Evolutionary conservation across 768 basidiomycete genomes (phyloP).

Genomic region (Termitomyces sp.): DNA sequence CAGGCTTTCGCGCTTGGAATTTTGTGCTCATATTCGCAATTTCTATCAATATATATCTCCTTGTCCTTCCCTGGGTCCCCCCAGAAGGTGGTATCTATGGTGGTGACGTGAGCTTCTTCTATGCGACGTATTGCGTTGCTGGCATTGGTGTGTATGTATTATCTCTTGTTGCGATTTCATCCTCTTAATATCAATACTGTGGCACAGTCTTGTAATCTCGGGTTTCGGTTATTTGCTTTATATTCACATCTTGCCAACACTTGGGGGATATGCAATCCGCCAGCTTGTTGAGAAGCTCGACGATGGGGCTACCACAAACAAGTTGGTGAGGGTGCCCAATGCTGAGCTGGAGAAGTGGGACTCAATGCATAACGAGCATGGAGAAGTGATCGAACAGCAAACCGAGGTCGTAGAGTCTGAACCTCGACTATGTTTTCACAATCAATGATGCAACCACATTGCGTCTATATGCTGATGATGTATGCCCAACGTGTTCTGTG

Average conservation of each 20-base stretch:
- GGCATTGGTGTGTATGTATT: conserved; percentile 27
- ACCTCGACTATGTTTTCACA: not conserved
- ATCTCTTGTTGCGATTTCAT: not conserved
- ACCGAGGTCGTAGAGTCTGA: not conserved
- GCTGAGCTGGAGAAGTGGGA: conserved; percentile 27
- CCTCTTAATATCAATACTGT: not conserved
- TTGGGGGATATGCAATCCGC: conserved; percentile 37
- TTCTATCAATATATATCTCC: conserved; percentile 32
- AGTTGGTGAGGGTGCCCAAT: conserved; percentile 25
- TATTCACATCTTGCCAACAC: conserved; percentile 35
- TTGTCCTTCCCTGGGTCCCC: conserved; percentile 36
- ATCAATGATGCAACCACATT: no score
- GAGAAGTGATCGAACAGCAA: conserved; percentile 16
- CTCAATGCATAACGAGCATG: conserved; percentile 27
- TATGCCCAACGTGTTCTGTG: no score
- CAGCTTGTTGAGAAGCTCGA: conserved; percentile 37
- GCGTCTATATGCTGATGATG: no score
- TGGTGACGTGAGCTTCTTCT: conserved; percentile 37
- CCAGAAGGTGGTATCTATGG: conserved; percentile 30
- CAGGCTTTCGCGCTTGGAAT: conserved; percentile 33
- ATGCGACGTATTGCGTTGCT: conserved; percentile 34
- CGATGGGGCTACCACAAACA: conserved; percentile 25
- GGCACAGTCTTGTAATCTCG: conserved; percentile 23
- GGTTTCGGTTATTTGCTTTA: conserved; percentile 25
- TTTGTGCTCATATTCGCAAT: conserved; percentile 27